Conservation (phyloP, 108 stramenopile genomes). For the Skeletonema marinoi region DNA sequence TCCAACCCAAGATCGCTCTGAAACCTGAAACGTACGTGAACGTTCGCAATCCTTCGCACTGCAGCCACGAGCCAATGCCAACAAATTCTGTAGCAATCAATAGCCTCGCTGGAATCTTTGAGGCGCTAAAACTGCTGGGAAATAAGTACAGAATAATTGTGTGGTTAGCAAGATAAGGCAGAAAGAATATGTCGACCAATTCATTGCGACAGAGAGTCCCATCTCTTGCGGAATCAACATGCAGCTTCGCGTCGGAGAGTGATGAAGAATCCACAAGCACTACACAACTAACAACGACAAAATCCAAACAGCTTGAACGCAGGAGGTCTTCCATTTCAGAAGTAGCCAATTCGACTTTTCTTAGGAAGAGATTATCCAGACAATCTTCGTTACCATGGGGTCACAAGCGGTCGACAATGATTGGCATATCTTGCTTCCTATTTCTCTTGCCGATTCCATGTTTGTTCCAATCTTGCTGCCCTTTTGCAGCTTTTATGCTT, state of each 20-base stretch:
- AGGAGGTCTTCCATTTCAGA: not conserved
- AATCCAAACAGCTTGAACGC: not conserved
- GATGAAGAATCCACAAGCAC: not conserved
- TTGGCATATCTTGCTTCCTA: slow-evolving; percentile 43
- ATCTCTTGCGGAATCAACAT: not conserved
- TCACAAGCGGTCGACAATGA: slow-evolving; percentile 34
- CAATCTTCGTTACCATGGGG: slow-evolving; percentile 49
- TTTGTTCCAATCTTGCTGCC: slow-evolving; percentile 23
- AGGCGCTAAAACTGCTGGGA: no score
- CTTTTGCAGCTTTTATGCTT: slow-evolving; percentile 21
- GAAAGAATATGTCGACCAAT: not conserved
- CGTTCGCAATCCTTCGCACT: no score
- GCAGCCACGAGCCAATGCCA: no score
- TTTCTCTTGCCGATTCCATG: slow-evolving; percentile 44
- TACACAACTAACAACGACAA: not conserved
- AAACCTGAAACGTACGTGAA: no score
- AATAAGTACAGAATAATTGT: no score
- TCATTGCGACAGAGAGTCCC: not conserved
- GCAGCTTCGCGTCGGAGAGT: not conserved
- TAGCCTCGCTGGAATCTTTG: no score
- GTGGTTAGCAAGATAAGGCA: no score
- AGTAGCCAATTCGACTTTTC: not conserved
- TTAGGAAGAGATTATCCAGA: slow-evolving; percentile 29
- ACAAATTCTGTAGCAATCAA: no score
- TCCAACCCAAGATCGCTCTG: no score